phyloP scores from a whole-genome alignment of 2,329 filamentous ascomycete genomes.

The Neoascochyta sp. region DNA sequence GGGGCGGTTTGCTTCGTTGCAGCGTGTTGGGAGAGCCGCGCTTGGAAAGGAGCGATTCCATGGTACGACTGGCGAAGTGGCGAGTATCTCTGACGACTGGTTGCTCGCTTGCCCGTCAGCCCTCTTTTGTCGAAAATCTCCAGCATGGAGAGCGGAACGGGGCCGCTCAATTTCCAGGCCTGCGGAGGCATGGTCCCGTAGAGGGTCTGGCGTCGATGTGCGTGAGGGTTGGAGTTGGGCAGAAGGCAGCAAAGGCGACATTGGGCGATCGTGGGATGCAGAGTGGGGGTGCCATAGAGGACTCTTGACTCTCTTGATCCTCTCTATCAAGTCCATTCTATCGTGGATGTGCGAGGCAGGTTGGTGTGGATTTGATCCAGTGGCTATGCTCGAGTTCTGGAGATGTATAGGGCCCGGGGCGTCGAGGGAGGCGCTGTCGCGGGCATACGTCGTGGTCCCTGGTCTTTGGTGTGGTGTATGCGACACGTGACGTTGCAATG shows the following conservation, averaged over 20 bases:
- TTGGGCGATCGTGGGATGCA: slow-evolving; percentile 25
- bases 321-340: slow-evolving; percentile 75
- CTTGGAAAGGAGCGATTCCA: slow-evolving; percentile 52
- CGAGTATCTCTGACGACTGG: slow-evolving; percentile 17
- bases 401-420: slow-evolving; percentile 7
- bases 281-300: slow-evolving; percentile 63
- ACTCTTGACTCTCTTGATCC: slow-evolving; percentile 74
- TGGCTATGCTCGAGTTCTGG: slow-evolving; percentile 2
- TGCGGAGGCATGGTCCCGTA: slow-evolving; percentile 25
- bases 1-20: slow-evolving; percentile 12
- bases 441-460: slow-evolving; percentile 9
- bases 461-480: slow-evolving; percentile 14
- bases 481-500: slow-evolving; percentile 14
- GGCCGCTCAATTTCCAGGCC: slow-evolving; percentile 70
- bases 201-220: slow-evolving; percentile 23
- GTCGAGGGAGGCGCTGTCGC: slow-evolving; percentile 8
- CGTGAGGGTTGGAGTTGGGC: slow-evolving; percentile 37
- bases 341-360: slow-evolving; percentile 51
- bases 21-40: slow-evolving; percentile 26
- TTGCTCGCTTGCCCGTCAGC: slow-evolving; percentile 19
- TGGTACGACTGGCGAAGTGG: slow-evolving; percentile 55
- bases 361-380: slow-evolving; percentile 19
- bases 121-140: slow-evolving; percentile 56
- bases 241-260: slow-evolving; percentile 34
- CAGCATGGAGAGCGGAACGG: slow-evolving; percentile 65